Evolutionary conservation across 2,329 filamentous ascomycete genomes (phyloP).

Genomic region (Calonectria ilicicola): DNA sequence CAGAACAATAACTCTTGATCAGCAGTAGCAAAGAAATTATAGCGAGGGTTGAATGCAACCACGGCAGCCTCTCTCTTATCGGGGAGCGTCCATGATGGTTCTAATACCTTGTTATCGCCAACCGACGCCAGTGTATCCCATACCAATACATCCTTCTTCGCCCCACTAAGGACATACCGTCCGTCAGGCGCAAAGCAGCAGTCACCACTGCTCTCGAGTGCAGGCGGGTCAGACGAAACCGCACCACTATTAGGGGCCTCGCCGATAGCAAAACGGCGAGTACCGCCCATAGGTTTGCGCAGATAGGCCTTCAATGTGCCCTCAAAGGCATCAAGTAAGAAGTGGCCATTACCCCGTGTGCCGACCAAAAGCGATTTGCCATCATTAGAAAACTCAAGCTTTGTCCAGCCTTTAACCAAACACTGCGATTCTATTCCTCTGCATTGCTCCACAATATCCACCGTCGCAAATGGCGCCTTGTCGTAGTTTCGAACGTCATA

Average conservation of each 20-base stretch:
- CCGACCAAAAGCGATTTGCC: slow-evolving; percentile 88
- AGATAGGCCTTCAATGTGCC: slow-evolving; percentile 83
- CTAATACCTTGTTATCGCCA: slow-evolving; percentile 68
- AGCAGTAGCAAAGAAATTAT: slow-evolving; percentile 91
- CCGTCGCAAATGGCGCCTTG: slow-evolving; percentile 87
- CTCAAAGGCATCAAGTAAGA: slow-evolving; percentile 92
- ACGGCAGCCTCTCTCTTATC: slow-evolving; percentile 78
- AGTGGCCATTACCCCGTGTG: slow-evolving; percentile 87
- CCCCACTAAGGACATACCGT: slow-evolving; percentile 87
- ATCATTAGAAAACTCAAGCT: slow-evolving; percentile 95
- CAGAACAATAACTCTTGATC: slow-evolving; percentile 87
- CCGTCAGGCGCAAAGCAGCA: slow-evolving; percentile 92
- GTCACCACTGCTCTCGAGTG: slow-evolving; percentile 75
- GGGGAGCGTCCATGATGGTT: slow-evolving; percentile 73
- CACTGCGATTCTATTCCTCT: slow-evolving; percentile 66
- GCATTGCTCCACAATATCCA: slow-evolving; percentile 78
- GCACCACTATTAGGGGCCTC: slow-evolving; percentile 56
- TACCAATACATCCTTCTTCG: slow-evolving; percentile 78
- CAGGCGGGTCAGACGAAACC: slow-evolving; percentile 49
- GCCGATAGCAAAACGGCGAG: slow-evolving; percentile 65
- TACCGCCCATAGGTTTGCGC: slow-evolving; percentile 66
- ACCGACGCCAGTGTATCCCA: slow-evolving; percentile 82
- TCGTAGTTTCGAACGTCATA: slow-evolving; percentile 96
- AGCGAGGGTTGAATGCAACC: slow-evolving; percentile 89
- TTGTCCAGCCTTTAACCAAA: slow-evolving; percentile 81